phyloP scores from a whole-genome alignment of 371 early-diverging fungal genomes.

The Mortierella sp. region DNA sequence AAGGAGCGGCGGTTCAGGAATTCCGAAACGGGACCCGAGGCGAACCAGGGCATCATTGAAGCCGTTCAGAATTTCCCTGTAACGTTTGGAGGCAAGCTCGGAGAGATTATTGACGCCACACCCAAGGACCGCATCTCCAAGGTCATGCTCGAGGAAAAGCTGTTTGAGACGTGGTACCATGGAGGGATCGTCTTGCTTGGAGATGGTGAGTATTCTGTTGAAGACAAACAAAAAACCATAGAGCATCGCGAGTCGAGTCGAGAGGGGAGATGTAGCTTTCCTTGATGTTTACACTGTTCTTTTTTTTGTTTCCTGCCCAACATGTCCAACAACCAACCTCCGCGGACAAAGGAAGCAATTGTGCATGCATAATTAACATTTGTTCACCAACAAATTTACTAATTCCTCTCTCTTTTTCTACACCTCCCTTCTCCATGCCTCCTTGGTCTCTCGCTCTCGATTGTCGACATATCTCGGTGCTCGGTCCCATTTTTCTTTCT shows the following conservation, averaged over 20 bases:
- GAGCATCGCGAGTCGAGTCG: background rate
- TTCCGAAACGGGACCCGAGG: conserved; percentile 36
- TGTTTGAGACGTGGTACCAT: conserved; percentile 37
- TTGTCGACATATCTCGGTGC: background rate
- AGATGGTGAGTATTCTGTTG: conserved; percentile 19
- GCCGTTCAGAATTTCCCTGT: conserved; percentile 12
- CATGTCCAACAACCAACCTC: no score
- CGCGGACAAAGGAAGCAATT: no score
- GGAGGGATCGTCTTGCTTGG: conserved; percentile 28
- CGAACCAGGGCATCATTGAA: conserved; percentile 19
- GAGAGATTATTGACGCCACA: conserved; percentile 33
- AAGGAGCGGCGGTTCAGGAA: conserved; percentile 35
- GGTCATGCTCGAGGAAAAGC: conserved; percentile 40
- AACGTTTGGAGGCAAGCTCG: conserved; percentile 35
- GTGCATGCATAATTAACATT: no score
- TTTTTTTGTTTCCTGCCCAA: no score
- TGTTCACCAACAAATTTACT: no score
- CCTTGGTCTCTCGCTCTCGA: background rate
- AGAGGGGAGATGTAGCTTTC: background rate
- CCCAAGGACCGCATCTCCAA: conserved; percentile 29
- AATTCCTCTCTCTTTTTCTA: background rate
- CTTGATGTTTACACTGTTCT: no score
- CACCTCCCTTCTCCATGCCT: no score
- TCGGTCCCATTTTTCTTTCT: background rate
- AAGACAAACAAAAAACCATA: background rate